These are phyloP conservation scores for Cyclospora cayetanensis DNA, from an alignment of 169 alveolate species.

Conservation along the genomic window DNA sequence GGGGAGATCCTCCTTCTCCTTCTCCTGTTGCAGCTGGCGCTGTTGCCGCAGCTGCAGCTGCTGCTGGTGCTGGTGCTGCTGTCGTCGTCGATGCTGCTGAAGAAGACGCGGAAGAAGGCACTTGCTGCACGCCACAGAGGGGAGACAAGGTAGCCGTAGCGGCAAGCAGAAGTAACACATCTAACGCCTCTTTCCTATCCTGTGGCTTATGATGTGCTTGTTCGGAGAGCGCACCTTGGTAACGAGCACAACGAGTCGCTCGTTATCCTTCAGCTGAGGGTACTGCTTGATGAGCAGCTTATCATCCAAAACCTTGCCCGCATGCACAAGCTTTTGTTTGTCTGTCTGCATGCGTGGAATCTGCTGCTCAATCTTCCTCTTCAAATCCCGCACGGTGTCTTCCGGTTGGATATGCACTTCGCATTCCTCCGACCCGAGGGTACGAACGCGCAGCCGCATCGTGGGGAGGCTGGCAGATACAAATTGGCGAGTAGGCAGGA, in stretches of 20 bases:
- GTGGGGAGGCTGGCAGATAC: neutral
- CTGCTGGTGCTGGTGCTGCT: constrained; percentile 45
- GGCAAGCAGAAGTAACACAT: no score
- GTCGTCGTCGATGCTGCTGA: constrained; percentile 62
- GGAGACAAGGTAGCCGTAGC: no score
- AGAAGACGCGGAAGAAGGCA: neutral
- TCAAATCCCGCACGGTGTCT: constrained; percentile 78
- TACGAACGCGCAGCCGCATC: constrained; percentile 83
- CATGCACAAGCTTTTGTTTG: constrained; percentile 81
- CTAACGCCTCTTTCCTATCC: no score
- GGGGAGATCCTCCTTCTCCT: constrained; percentile 31
- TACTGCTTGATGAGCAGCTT: constrained; percentile 71
- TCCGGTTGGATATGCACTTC: constrained; percentile 81
- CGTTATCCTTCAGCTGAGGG: constrained; percentile 82
- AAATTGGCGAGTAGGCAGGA: no score
- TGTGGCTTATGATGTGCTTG: no score
- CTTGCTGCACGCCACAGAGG: neutral
- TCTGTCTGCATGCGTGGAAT: constrained; percentile 80
- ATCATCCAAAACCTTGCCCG: constrained; percentile 83
- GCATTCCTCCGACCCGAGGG: constrained; percentile 82
- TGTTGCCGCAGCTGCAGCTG: constrained; percentile 2
- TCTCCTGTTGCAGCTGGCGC: constrained; percentile 25
- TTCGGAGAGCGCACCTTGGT: constrained; percentile 75
- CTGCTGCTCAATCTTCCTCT: constrained; percentile 78
- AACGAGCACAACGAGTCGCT: constrained; percentile 82